These are phyloP conservation scores for Cladobotryum protrusum DNA, from an alignment of 2,329 filamentous ascomycete genomes.

Conservation along the genomic window DNA sequence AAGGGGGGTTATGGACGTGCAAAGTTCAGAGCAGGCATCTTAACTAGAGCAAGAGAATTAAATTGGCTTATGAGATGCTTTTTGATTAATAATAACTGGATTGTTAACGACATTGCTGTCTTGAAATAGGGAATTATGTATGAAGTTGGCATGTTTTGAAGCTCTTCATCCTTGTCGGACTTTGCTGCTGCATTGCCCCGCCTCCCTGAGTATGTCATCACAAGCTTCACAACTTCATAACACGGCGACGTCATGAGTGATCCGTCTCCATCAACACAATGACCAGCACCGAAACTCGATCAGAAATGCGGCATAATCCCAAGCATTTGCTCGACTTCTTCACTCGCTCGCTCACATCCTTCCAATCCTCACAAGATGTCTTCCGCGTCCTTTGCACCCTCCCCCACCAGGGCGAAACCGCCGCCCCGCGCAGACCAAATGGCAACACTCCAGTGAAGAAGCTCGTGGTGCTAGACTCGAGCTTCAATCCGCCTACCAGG, in stretches of 20 bases:
- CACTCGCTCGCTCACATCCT: slow-evolving; percentile 37
- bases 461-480: slow-evolving; percentile 58
- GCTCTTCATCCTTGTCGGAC: no score
- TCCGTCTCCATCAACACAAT: no score
- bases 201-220: no score
- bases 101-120: no score
- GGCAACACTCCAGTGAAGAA: slow-evolving; percentile 13
- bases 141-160: neutral
- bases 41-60: neutral
- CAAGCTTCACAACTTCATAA: no score
- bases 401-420: slow-evolving; percentile 16
- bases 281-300: no score
- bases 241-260: no score
- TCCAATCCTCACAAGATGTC: slow-evolving; percentile 35
- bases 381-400: slow-evolving; percentile 42
- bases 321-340: slow-evolving; percentile 35
- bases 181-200: no score
- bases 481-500: slow-evolving; percentile 61
- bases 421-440: slow-evolving; percentile 17
- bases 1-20: slow-evolving; percentile 72
- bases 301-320: slow-evolving; percentile 4
- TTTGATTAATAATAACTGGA: neutral
- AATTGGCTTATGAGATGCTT: neutral
- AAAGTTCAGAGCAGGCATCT: slow-evolving; percentile 24
- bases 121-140: neutral